Conservation (phyloP, 1,284 basidiomycete genomes). For the Cryptococcus wingfieldii region DNA sequence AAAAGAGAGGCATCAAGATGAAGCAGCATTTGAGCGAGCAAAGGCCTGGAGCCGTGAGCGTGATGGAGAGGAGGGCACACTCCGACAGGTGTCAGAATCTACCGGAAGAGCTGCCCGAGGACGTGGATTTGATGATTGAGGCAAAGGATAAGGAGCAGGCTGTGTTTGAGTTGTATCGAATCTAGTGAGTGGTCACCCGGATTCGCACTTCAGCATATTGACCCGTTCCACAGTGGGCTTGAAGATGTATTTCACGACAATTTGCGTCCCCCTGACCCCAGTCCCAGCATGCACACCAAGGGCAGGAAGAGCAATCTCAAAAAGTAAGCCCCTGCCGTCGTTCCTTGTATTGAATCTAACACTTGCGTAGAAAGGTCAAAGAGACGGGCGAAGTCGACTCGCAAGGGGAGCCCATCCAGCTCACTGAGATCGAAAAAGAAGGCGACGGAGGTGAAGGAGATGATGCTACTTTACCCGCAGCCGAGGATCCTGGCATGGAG, state of each 20-base stretch:
- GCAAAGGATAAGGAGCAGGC: conserved; percentile 65
- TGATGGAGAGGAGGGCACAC: conserved; percentile 81
- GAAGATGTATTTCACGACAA: conserved; percentile 60
- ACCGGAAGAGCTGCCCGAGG: conserved; percentile 54
- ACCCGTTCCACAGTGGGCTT: conserved; percentile 48
- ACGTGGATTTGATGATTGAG: conserved; percentile 85
- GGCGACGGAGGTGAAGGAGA: conserved; percentile 37
- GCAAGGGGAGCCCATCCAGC: conserved; percentile 46
- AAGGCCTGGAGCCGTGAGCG: conserved; percentile 64
- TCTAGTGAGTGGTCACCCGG: conserved; percentile 55
- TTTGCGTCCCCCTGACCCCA: conserved; percentile 55
- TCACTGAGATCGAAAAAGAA: conserved; percentile 44
- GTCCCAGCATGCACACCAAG: conserved; percentile 36
- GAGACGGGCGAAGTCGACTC: conserved; percentile 50
- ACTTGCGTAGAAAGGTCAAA: conserved; percentile 32
- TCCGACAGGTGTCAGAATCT: conserved; percentile 55
- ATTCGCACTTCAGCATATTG: background rate
- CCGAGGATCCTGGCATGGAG: conserved; percentile 31
- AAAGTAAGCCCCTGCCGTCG: conserved; percentile 16
- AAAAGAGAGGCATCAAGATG: conserved; percentile 66
- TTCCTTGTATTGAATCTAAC: background rate
- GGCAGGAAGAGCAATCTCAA: conserved; percentile 36
- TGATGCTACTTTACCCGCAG: conserved; percentile 28
- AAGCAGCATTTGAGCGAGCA: conserved; percentile 88
- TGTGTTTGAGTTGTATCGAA: conserved; percentile 75